phyloP scores from a whole-genome alignment of 176 grass and related monocot species.

The Oryza rufipogon region DNA sequence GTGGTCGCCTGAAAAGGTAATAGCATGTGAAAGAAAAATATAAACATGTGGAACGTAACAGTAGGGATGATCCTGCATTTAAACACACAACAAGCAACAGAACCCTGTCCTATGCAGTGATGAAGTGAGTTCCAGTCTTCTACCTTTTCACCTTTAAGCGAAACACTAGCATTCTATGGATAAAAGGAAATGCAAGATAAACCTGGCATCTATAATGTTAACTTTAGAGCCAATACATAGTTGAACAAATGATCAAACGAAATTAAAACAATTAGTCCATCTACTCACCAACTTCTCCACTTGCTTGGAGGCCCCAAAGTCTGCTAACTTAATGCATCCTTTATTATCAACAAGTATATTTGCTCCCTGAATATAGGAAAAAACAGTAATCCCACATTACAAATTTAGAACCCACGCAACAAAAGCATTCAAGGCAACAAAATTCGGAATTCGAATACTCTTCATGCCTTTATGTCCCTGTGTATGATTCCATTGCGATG shows the following conservation, averaged over 20 bases:
- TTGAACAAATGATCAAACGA: background rate
- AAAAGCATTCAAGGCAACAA: background rate
- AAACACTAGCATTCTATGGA: background rate
- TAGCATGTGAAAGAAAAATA: background rate
- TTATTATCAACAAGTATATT: slow-evolving; percentile 97
- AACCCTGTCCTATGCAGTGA: background rate
- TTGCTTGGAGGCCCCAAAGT: slow-evolving; percentile 98
- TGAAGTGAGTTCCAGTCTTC: background rate
- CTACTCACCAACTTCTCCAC: slow-evolving; percentile 81
- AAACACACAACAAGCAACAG: background rate
- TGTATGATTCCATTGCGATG: slow-evolving; percentile 94
- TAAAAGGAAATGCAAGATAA: background rate
- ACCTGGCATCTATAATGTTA: background rate
- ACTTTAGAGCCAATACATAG: background rate
- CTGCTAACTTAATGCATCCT: slow-evolving; percentile 91
- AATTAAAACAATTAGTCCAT: background rate
- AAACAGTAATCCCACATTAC: background rate
- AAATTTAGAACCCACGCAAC: background rate
- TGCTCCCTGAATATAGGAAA: slow-evolving; percentile 66
- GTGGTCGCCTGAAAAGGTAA: slow-evolving; percentile 62
- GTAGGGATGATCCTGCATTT: background rate
- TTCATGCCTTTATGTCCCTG: slow-evolving; percentile 88
- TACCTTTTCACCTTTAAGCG: background rate
- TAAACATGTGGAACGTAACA: background rate
- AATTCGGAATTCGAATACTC: background rate